Percentiles rank a stretch among this genome's conserved stretches.
Evolutionary conservation across 805 yeast species (phyloP).

Genomic region (Hanseniaspora singularis): DNA sequence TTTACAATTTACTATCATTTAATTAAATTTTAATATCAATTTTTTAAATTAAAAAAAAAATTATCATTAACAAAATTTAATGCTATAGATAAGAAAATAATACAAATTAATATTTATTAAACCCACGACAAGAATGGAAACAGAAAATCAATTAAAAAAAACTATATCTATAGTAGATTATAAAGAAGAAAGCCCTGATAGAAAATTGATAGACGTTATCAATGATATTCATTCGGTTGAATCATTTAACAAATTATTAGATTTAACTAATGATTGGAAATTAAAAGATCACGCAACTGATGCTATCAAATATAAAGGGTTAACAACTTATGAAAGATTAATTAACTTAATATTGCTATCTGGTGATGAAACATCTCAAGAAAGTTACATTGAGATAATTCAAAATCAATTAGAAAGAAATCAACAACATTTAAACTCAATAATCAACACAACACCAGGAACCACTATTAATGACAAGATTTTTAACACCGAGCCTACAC

Average conservation of each 20-base stretch:
- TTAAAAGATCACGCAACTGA: slow-evolving; percentile 9
- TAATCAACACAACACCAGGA: slow-evolving; percentile 29
- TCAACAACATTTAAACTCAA: slow-evolving; percentile 25
- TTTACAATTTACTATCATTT: no score
- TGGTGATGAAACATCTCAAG: neutral
- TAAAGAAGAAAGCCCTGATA: slow-evolving; percentile 11
- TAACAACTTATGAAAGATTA: slow-evolving; percentile 14
- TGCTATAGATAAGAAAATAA: no score
- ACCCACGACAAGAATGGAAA: neutral
- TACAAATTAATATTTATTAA: neutral
- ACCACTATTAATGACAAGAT: slow-evolving; percentile 25
- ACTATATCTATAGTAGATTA: slow-evolving; percentile 6
- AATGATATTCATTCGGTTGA: slow-evolving; percentile 11
- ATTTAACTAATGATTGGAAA: slow-evolving; percentile 10
- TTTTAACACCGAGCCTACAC: slow-evolving; percentile 23
- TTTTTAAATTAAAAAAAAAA: neutral
- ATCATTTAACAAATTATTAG: slow-evolving; percentile 6
- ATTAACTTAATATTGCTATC: slow-evolving; percentile 9
- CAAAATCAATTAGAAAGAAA: slow-evolving; percentile 25
- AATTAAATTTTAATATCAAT: neutral
- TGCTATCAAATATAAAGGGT: slow-evolving; percentile 6
- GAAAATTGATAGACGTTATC: slow-evolving; percentile 6
- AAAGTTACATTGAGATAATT: slow-evolving; percentile 19
- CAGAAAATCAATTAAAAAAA: neutral
- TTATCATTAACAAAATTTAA: no score